A percentile compares a stretch with the other conserved stretches of the same genome.
phyloP scores from a whole-genome alignment of 164 flowering plant species.

The Sextonia rubra region DNA sequence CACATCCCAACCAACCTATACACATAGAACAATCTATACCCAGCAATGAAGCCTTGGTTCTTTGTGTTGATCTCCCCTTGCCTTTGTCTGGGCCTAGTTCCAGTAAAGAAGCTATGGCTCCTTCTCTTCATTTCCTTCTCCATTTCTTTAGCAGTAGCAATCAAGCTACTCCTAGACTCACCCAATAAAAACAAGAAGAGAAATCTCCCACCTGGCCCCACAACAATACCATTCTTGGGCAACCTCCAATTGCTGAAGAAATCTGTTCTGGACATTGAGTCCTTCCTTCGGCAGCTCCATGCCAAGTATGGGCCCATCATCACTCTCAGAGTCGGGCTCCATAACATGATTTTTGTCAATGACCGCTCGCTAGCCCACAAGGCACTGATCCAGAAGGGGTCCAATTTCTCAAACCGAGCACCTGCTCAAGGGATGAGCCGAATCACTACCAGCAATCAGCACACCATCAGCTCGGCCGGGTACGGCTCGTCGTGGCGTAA shows the following conservation, averaged over 20 bases:
- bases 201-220: not conserved
- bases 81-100: no score
- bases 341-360: no score
- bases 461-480: no score
- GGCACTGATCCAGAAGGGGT: constrained; percentile 39
- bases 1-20: no score
- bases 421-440: no score
- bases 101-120: not conserved
- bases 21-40: no score
- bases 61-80: no score
- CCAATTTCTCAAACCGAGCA: constrained; percentile 39
- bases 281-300: not conserved
- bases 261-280: not conserved
- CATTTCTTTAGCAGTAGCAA: not conserved
- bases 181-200: not conserved
- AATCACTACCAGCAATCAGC: no score
- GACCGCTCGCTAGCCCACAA: no score
- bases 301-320: not conserved
- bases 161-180: not conserved
- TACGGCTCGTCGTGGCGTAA: no score
- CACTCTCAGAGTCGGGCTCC: not conserved
- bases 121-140: not conserved
- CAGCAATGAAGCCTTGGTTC: no score
- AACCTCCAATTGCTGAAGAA: not conserved
- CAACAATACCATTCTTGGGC: not conserved